phyloP scores from a whole-genome alignment of 495 filamentous ascomycete species.

The Penicillium pancosmium region DNA sequence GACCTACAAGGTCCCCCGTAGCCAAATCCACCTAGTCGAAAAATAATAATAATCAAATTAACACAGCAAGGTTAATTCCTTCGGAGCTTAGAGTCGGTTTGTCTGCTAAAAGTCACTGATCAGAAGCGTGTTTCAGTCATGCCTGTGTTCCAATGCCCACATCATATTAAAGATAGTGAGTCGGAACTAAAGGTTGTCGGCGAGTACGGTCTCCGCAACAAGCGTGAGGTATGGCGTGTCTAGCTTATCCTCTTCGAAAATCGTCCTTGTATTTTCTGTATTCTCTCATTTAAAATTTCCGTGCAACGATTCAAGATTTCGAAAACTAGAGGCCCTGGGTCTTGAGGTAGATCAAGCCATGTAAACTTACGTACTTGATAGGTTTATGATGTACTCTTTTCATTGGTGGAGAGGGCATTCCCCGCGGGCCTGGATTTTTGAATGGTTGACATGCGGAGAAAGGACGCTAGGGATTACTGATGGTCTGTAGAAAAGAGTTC shows the following conservation, averaged over 20 bases:
- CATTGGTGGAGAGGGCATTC: too few relatives aligned
- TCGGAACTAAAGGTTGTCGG: conserved; percentile 98
- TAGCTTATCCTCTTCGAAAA: conserved; percentile 99
- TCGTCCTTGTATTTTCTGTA: conserved; percentile 83
- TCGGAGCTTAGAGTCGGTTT: too few relatives aligned
- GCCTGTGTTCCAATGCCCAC: conserved; percentile 65
- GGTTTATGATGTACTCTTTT: too few relatives aligned
- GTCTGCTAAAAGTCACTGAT: conserved; percentile 68
- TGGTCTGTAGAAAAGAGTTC: background rate
- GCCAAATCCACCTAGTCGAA: background rate
- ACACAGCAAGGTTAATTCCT: too few relatives aligned
- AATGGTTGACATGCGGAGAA: background rate
- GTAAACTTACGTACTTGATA: too few relatives aligned
- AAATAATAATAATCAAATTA: background rate
- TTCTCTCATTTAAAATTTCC: too few relatives aligned
- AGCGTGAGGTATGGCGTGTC: conserved; percentile 99
- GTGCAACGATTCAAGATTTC: too few relatives aligned
- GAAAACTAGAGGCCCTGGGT: too few relatives aligned
- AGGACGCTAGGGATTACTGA: conserved; percentile 14
- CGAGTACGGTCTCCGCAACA: conserved; percentile 99
- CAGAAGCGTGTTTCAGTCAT: conserved; percentile 95
- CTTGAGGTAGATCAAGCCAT: too few relatives aligned
- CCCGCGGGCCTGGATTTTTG: background rate
- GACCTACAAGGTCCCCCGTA: conserved; percentile 93
- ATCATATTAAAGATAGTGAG: conserved; percentile 76